These are phyloP conservation scores for Trichoderma hamatum DNA, from an alignment of 2,329 filamentous ascomycete genomes.

Conservation along the genomic window DNA sequence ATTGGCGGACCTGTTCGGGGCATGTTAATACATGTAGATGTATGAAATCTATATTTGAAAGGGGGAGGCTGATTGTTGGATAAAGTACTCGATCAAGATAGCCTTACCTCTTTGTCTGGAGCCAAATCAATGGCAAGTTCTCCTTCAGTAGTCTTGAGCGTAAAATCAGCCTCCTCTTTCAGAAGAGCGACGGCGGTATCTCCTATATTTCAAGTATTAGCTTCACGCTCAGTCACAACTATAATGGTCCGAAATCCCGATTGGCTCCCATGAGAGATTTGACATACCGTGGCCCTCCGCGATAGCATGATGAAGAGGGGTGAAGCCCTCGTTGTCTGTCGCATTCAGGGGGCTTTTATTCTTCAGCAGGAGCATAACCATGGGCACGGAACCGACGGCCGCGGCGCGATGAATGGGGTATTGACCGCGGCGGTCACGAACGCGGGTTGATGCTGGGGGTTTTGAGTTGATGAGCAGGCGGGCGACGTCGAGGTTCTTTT, in stretches of 20 bases:
- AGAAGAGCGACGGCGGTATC: slow-evolving; percentile 82
- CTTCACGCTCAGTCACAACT: not conserved
- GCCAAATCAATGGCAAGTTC: slow-evolving; percentile 76
- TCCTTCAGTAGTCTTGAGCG: slow-evolving; percentile 74
- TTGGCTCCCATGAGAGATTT: not conserved
- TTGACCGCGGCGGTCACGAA: slow-evolving; percentile 86
- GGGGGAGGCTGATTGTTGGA: too few species aligned
- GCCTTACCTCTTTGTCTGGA: slow-evolving; percentile 77
- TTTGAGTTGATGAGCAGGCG: slow-evolving; percentile 74
- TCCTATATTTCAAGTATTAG: slow-evolving; percentile 43
- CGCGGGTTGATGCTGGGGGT: slow-evolving; percentile 70
- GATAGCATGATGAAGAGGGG: slow-evolving; percentile 85
- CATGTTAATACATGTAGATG: not conserved
- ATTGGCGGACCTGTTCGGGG: slow-evolving; percentile 65
- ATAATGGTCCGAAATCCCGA: too few species aligned
- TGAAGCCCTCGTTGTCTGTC: slow-evolving; percentile 79
- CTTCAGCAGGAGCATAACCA: slow-evolving; percentile 77
- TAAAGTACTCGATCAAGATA: too few species aligned
- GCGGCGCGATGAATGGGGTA: slow-evolving; percentile 90
- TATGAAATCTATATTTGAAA: not conserved
- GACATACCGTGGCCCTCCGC: slow-evolving; percentile 70
- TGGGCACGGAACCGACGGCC: slow-evolving; percentile 84
- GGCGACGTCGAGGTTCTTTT: slow-evolving; percentile 81
- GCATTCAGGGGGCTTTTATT: slow-evolving; percentile 81
- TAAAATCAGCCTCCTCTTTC: slow-evolving; percentile 80